Evolutionary conservation across 2,329 filamentous ascomycete species (phyloP), one percentile per base, ranked within the genome.

Genomic region (Magnaporthiopsis poae): DNA sequence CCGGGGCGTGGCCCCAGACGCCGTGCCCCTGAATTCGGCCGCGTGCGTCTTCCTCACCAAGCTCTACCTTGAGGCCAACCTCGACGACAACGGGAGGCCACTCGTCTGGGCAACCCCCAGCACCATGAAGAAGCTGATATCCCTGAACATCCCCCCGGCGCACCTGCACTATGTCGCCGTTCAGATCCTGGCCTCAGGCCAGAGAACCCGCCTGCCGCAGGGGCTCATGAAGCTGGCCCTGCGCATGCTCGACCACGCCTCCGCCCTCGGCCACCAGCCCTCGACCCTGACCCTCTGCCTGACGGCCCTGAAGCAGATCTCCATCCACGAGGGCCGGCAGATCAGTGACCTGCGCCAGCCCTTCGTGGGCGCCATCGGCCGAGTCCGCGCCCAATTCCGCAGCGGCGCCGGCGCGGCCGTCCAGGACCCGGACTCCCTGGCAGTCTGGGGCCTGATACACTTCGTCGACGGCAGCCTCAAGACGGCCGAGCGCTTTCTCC

Each of bases 231-330:
- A 5, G 13, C 27, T 61, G 27, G 25, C 60, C 27, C 2, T 29
- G 27, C 60, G 31, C 25, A 64, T 64, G 63, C 27, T 64, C 46
- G 7, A 46, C 15, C 31, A 35, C 63, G 63, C 63, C 39, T 27
- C 13, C 27, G 12, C 15, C 13, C 39, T 64, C n/a, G 25, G 12
- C 63, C 46, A 64, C 27, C 12, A 27, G 11, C 46, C 46, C 46
- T 46, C 63, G 15, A 59, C 33, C 21, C 5, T 64, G n/a, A 64
- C 46, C 15, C n/a, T 52, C 21, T n/a, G 21, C n/a, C 36, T 13
- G 13, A 5, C 31, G 5, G 46, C 21, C 46, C 18, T 64, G 3
- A 18, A 31, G 5, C 25, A 59, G 13, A 2, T 59, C 25, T 3
- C 5, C 5, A 2, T 21, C n/a, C 5, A 9, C 1, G 62, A 39